These are phyloP conservation scores for Ophiosphaerella herpotricha DNA, from an alignment of 2,329 filamentous ascomycete genomes.

Conservation along the genomic window DNA sequence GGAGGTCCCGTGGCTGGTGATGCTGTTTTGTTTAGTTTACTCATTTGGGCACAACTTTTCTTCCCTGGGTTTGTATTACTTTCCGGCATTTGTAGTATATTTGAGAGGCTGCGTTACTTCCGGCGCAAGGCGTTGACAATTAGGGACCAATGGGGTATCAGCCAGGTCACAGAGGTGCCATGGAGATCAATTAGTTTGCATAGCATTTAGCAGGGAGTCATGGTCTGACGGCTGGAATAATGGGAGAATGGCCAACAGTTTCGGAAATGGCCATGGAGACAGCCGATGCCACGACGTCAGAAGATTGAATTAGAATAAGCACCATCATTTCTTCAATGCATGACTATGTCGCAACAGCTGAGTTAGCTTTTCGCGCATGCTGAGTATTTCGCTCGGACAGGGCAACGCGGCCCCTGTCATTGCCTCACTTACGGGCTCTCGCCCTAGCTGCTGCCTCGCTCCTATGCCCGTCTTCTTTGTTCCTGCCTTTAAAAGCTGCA, in stretches of 20 bases:
- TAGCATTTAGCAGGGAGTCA: slow-evolving; percentile 27
- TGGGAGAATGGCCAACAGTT: slow-evolving; percentile 10
- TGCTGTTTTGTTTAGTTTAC: slow-evolving; percentile 11
- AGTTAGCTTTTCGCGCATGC: slow-evolving; percentile 7
- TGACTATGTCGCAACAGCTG: not conserved
- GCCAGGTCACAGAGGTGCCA: slow-evolving; percentile 4
- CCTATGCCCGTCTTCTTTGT: slow-evolving; percentile 1
- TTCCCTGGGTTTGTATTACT: slow-evolving; percentile 19
- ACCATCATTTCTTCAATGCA: not conserved
- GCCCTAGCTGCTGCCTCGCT: slow-evolving; percentile 9
- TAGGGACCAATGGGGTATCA: not conserved
- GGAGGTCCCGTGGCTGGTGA: slow-evolving; percentile 31
- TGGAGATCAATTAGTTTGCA: slow-evolving; percentile 9
- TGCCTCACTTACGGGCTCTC: slow-evolving; percentile 19
- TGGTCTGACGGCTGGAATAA: slow-evolving; percentile 5
- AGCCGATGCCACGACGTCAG: too few relatives aligned
- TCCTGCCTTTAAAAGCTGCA: not conserved
- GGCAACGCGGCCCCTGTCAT: slow-evolving; percentile 14
- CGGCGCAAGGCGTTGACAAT: slow-evolving; percentile 17
- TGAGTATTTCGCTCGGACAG: slow-evolving; percentile 8
- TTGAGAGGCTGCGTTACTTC: slow-evolving; percentile 12
- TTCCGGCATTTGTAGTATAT: slow-evolving; percentile 25
- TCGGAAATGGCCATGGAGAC: slow-evolving; percentile 1
- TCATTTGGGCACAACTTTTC: slow-evolving; percentile 4
- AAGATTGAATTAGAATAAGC: not conserved